Percentiles rank a stretch among this genome's conserved stretches.
Evolutionary conservation across 2,329 filamentous ascomycete species (phyloP).

Genomic region (Botrytis tulipae): DNA sequence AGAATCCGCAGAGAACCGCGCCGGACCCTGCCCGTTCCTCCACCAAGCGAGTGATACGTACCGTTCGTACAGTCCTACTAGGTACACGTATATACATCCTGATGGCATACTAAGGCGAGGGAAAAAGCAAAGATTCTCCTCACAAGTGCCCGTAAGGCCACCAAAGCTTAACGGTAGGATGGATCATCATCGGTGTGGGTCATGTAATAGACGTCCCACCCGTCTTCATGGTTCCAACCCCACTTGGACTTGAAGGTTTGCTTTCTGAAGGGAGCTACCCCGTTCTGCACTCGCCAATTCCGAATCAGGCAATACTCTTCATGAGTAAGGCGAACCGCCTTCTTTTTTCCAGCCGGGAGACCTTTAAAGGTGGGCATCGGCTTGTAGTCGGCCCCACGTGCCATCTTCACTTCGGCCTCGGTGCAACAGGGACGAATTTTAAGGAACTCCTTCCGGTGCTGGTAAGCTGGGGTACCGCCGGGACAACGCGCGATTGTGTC

Average conservation of each 20-base stretch:
- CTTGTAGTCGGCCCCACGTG: not conserved
- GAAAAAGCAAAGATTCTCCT: not conserved
- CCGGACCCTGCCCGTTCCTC: not conserved
- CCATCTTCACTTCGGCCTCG: slow-evolving; percentile 10
- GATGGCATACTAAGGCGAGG: not conserved
- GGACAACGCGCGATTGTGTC: not conserved
- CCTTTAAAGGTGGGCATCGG: not conserved
- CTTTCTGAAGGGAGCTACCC: slow-evolving; percentile 6
- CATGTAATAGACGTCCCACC: not conserved
- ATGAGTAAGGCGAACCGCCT: not conserved
- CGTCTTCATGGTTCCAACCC: not conserved
- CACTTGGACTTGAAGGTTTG: not conserved
- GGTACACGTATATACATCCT: not conserved
- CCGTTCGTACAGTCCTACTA: not conserved
- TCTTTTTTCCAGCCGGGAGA: not conserved
- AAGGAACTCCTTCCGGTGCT: not conserved
- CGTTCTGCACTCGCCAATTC: not conserved
- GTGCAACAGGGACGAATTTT: not conserved
- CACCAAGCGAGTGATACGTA: not conserved
- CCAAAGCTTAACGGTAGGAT: not conserved
- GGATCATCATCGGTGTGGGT: not conserved
- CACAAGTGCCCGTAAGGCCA: not conserved
- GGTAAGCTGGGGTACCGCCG: not conserved
- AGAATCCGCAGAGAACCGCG: too few species aligned
- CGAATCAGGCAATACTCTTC: not conserved